Percentiles rank a stretch among this genome's conserved stretches.
These are phyloP conservation scores for Hyphodiscus hymeniophilus DNA, from an alignment of 495 filamentous ascomycete genomes.

Conservation along the genomic window DNA sequence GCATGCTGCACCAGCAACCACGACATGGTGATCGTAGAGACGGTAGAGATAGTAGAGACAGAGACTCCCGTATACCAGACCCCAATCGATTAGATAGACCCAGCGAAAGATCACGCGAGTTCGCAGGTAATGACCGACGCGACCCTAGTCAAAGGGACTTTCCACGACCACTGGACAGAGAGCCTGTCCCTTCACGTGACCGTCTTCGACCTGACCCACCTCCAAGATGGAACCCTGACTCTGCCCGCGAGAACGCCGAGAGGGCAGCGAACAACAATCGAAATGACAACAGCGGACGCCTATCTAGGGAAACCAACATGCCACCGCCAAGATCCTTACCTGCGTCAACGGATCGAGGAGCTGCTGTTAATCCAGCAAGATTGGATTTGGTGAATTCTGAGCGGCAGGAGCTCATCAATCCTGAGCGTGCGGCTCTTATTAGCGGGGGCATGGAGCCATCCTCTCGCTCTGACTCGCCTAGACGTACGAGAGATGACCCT, in stretches of 20 bases:
- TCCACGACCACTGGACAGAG: slow-evolving; percentile 21
- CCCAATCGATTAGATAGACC: slow-evolving; percentile 20
- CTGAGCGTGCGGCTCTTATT: slow-evolving; percentile 49
- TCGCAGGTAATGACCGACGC: slow-evolving; percentile 19
- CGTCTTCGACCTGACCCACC: slow-evolving; percentile 17
- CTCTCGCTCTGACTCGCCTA: slow-evolving; percentile 24
- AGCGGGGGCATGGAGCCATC: slow-evolving; percentile 26
- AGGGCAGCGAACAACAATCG: slow-evolving; percentile 7
- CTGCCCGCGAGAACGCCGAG: slow-evolving; percentile 19
- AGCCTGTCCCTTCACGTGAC: slow-evolving; percentile 8
- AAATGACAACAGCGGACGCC: slow-evolving; percentile 12
- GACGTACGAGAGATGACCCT: slow-evolving; percentile 34
- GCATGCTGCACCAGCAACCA: slow-evolving; percentile 15
- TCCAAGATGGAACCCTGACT: slow-evolving; percentile 18
- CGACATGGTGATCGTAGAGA: slow-evolving; percentile 24
- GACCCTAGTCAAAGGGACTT: slow-evolving; percentile 23
- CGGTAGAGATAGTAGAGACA: not conserved
- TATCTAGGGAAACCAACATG: slow-evolving; percentile 16
- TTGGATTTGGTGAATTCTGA: slow-evolving; percentile 17
- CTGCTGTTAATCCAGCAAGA: slow-evolving; percentile 12
- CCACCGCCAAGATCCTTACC: slow-evolving; percentile 30
- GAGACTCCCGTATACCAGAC: slow-evolving; percentile 23
- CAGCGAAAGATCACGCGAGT: slow-evolving; percentile 24
- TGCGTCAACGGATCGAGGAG: slow-evolving; percentile 27
- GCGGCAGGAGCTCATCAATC: slow-evolving; percentile 36